Percentiles rank a stretch among this genome's conserved stretches.
These are phyloP conservation scores for Picochlorum sp. DNA, from an alignment of 139 green algal species.

Conservation along the genomic window DNA sequence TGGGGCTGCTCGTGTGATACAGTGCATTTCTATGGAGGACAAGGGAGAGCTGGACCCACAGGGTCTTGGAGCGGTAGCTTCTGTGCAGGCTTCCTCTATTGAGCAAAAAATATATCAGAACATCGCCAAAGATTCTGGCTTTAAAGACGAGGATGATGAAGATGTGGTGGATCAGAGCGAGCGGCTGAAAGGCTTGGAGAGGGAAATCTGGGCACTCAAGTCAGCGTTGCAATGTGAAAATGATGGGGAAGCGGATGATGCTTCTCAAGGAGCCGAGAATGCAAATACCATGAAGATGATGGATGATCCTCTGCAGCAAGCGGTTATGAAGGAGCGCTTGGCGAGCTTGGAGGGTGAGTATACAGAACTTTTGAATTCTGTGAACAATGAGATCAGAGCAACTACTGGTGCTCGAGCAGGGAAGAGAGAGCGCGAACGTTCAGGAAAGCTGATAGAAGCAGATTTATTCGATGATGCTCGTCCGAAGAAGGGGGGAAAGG, in stretches of 20 bases:
- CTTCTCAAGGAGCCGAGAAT: too few relatives aligned
- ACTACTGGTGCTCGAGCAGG: too few relatives aligned
- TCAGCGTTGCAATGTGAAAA: not conserved
- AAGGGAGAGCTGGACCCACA: too few relatives aligned
- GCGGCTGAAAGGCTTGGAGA: not conserved
- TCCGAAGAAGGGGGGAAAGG: not conserved
- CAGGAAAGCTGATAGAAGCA: conserved; percentile 22
- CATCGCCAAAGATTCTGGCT: too few relatives aligned
- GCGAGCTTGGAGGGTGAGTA: conserved; percentile 16
- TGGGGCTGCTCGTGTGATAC: too few relatives aligned
- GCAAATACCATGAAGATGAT: not conserved
- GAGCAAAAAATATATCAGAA: too few relatives aligned
- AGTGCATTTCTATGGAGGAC: too few relatives aligned
- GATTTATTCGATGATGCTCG: conserved; percentile 17
- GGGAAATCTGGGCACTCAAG: not conserved
- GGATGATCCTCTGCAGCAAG: conserved; percentile 22
- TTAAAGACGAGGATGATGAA: too few relatives aligned
- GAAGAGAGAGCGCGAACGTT: too few relatives aligned
- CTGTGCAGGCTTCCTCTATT: too few relatives aligned
- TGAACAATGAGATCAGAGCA: not conserved
- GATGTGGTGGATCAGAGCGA: not conserved
- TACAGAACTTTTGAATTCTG: conserved; percentile 16
- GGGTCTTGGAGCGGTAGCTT: too few relatives aligned
- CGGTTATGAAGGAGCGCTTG: conserved; percentile 31
- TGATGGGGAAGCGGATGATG: not conserved